Evolutionary conservation across 345 rosid species (phyloP), one percentile per base, ranked within the genome.

Genomic region (Adansonia digitata): DNA sequence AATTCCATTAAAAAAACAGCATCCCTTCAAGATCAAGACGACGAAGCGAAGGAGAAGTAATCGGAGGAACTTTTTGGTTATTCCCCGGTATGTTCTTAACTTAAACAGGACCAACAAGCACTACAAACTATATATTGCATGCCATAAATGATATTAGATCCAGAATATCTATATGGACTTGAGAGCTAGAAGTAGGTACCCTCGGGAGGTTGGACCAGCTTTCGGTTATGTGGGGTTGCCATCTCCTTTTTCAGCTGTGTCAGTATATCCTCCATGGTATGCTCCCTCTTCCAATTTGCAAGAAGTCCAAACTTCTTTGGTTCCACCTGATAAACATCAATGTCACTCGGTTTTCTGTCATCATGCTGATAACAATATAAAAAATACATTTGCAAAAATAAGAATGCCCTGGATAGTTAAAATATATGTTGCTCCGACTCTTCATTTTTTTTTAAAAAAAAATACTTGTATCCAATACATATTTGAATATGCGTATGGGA

Each of bases 161-260:
- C 81, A 35, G 59, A 55, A 51, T 78, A 63, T 43, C 63, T 64
- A 72, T 79, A 77, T 40, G 70, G 56, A 55, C 67, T 77, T 35
- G 51, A 67, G 40, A 75, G 73, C 87, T 89, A 90, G 90, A 89
- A 89, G 84, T 87, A 91, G 82, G 92, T 84, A 70, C 96, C 93
- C 85, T 91, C 96, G 0, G 89, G 91, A 78, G 96, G 96, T 78
- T 90, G 94, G 79, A 90, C 94, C 79, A 90, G 86, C 89, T 90
- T 90, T 74, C 92, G 85, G 80, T 87, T 91, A 61, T 91, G 90
- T 27, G 90, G 83, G 3, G 89, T 75, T 14, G 90, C 85, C 96
- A 91, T 91, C 78, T 91, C 96, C 78, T 91, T 91, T 78, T 89
- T 91, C 83, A 91, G 88, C 75, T 91, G 93, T 0, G 86, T 79